Base-by-base conservation (phyloP, 2,329 filamentous ascomycete genomes). In the Laburnicola sp. region DNA sequence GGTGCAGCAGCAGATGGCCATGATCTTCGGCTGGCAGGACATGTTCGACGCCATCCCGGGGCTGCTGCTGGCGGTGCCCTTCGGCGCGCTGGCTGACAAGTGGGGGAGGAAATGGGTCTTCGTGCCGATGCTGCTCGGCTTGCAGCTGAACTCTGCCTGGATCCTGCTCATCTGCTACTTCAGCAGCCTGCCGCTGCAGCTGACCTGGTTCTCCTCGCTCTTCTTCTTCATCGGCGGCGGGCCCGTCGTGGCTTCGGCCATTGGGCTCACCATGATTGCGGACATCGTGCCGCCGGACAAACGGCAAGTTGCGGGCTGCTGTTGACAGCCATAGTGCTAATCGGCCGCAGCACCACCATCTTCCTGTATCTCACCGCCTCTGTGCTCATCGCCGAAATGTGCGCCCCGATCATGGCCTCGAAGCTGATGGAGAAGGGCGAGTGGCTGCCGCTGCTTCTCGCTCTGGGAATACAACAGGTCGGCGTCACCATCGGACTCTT, bases 221-320 rank as follows among this genome's bases (percentile, higher is more conserved):
- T 74, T 77, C 28, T 75, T 72, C 59, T 48, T 80, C 27, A 65
- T 80, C 25, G 77, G 77, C 2, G 79, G 78, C 32, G 78, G 78
- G 0, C 70, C 74, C 5, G 74, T 78, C 9, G 77, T 80, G 3
- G 70, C 75, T 2, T 70, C 74, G 53, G 76, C 78, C 2, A 72
- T 80, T 30, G 72, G 76, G 48, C 72, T 77, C 62, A 80, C 78
- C 6, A 79, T 81, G 75, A 71, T 80, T 56, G 71, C 78, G 0
- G 79, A 81, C 57, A 74, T 81, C n/a, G 75, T 74, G 5, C 76
- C 73, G 1, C 72, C 77, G 3, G 72, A 75, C 21, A 73, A 76
- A 61, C 71, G 78, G 73, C 69, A 38, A 31, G 56, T 46, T 44
- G 21, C 10, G 2, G n/a, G 26, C 6, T 9, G n/a, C 2, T 22